Conservation (phyloP, 2,329 filamentous ascomycete species). For the Emergomyces orientalis region DNA sequence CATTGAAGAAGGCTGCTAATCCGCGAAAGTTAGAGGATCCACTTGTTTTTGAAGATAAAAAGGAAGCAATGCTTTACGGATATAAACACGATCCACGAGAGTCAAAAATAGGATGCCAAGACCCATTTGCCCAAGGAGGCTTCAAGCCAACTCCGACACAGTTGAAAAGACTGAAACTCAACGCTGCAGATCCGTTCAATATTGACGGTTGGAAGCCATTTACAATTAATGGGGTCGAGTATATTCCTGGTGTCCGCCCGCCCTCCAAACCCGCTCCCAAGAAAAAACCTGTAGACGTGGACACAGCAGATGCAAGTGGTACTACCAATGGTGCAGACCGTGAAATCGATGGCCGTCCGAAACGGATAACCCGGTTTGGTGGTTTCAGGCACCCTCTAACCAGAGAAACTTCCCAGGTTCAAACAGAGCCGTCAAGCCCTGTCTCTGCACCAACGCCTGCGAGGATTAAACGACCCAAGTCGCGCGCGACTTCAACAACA, state of each 20-base stretch:
- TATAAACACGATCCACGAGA: conserved; percentile 48
- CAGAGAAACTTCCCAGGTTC: conserved; percentile 12
- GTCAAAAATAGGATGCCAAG: conserved; percentile 41
- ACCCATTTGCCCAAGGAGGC: conserved; percentile 47
- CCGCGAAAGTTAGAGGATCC: conserved; percentile 44
- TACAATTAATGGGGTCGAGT: conserved; percentile 29
- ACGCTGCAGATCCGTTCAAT: conserved; percentile 30
- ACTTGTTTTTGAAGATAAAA: conserved; percentile 49
- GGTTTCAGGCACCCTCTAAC: conserved; percentile 13
- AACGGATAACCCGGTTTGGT: conserved; percentile 13
- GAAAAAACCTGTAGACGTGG: conserved; percentile 16
- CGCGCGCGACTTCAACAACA: conserved; percentile 12
- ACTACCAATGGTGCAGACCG: conserved; percentile 6
- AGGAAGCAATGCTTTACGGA: conserved; percentile 52
- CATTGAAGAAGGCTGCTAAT: conserved; percentile 41
- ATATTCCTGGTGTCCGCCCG: conserved; percentile 28
- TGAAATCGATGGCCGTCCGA: conserved; percentile 8
- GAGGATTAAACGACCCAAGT: conserved; percentile 9
- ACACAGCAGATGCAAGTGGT: background rate
- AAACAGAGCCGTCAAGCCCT: conserved; percentile 12
- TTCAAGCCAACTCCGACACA: conserved; percentile 38
- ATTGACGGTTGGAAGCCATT: conserved; percentile 35
- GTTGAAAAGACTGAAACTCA: conserved; percentile 31
- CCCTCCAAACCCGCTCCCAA: conserved; percentile 22
- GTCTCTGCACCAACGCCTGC: conserved; percentile 6